These are phyloP conservation scores for Blumeriella jaapii DNA, from an alignment of 2,329 filamentous ascomycete species.

Conservation along the genomic window DNA sequence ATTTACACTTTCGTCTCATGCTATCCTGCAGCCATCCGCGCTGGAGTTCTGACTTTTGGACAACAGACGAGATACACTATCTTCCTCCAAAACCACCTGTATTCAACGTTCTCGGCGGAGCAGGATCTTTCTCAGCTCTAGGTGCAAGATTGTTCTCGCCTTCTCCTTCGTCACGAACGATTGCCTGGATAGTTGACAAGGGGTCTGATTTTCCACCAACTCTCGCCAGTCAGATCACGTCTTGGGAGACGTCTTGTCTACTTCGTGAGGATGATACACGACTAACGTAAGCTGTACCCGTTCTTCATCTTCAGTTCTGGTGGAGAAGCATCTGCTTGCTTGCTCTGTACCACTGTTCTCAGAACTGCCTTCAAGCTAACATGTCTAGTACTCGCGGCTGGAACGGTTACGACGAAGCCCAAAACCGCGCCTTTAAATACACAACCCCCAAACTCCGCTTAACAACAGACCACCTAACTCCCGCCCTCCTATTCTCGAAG, in stretches of 20 bases:
- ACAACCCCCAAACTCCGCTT: slow-evolving; percentile 76
- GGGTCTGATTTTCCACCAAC: slow-evolving; percentile 73
- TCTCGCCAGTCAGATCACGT: slow-evolving; percentile 50
- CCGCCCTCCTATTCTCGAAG: slow-evolving; percentile 54
- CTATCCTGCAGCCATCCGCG: slow-evolving; percentile 1
- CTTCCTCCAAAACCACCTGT: slow-evolving; percentile 56
- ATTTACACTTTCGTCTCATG: not conserved
- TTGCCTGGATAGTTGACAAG: slow-evolving; percentile 87
- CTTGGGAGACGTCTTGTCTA: slow-evolving; percentile 66
- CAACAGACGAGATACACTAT: slow-evolving; percentile 82
- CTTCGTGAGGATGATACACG: slow-evolving; percentile 2
- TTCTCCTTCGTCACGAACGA: slow-evolving; percentile 44
- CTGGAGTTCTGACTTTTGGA: slow-evolving; percentile 10
- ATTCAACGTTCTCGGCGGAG: slow-evolving; percentile 74
- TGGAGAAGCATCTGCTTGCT: no score
- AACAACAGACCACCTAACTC: slow-evolving; percentile 58
- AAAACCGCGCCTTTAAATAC: slow-evolving; percentile 72
- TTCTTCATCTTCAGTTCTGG: no score
- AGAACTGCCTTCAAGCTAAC: no score
- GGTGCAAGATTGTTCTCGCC: slow-evolving; percentile 84
- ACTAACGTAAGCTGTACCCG: slow-evolving; percentile 1
- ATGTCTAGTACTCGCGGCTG: slow-evolving; percentile 76
- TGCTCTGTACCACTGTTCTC: no score
- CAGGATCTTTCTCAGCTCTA: slow-evolving; percentile 74
- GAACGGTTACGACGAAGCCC: slow-evolving; percentile 73